Evolutionary conservation across 2,329 filamentous ascomycete genomes (phyloP).

Genomic region (Exophiala calicioides): DNA sequence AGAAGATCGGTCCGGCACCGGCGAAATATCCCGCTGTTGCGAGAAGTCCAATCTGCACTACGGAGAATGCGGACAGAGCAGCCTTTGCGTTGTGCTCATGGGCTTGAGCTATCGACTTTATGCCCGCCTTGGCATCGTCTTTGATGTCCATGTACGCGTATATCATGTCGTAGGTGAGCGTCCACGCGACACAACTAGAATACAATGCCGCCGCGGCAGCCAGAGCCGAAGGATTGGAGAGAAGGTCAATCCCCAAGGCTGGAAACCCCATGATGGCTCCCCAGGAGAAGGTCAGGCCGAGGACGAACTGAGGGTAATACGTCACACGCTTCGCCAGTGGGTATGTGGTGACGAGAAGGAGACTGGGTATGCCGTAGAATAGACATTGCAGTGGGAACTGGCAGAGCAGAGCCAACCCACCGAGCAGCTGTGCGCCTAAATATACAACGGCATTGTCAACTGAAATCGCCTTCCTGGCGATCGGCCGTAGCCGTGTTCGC

Average conservation of each 20-base stretch:
- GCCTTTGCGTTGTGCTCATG: constrained; percentile 50
- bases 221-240: constrained; percentile 40
- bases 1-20: constrained; percentile 61
- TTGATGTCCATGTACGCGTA: constrained; percentile 56
- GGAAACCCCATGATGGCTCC: constrained; percentile 52
- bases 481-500: constrained; percentile 54
- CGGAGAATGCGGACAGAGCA: constrained; percentile 44
- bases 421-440: constrained; percentile 45
- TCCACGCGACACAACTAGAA: constrained; percentile 51
- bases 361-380: constrained; percentile 46
- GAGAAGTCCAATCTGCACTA: constrained; percentile 45
- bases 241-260: constrained; percentile 48
- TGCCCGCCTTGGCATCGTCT: constrained; percentile 52
- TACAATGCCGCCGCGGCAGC: constrained; percentile 46
- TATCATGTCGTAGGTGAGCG: constrained; percentile 53
- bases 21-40: constrained; percentile 47
- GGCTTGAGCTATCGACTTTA: constrained; percentile 53
- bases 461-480: constrained; percentile 54
- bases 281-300: constrained; percentile 55
- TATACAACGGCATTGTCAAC: constrained; percentile 47
- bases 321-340: constrained; percentile 56
- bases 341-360: constrained; percentile 50
- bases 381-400: constrained; percentile 46
- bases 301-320: constrained; percentile 54
- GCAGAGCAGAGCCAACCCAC: constrained; percentile 45